A percentile compares a stretch with the other conserved stretches of the same genome.
Conservation (phyloP, 2,329 filamentous ascomycete genomes). For the Alternaria viburni region DNA sequence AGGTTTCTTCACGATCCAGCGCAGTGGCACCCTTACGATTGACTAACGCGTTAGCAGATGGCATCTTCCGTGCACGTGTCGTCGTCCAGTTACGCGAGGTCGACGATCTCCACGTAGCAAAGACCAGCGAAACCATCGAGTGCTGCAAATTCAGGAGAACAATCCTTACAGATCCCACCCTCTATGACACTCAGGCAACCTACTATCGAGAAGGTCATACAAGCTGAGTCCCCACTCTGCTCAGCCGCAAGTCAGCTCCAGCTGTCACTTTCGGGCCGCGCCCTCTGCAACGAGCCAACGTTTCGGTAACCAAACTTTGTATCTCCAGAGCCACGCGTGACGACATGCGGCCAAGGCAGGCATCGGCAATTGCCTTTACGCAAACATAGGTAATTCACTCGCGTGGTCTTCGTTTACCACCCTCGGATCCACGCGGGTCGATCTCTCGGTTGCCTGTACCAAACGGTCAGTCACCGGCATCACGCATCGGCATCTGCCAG, state of each 20-base stretch:
- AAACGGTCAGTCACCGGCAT: constrained; percentile 9
- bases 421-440: not conserved
- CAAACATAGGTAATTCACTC: not conserved
- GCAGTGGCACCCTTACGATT: not conserved
- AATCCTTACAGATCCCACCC: not conserved
- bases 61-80: not conserved
- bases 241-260: not conserved
- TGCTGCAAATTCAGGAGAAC: not conserved
- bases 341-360: not conserved
- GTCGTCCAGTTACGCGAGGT: not conserved
- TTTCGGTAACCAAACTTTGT: constrained; percentile 3
- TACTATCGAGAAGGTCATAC: not conserved
- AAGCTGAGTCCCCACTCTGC: not conserved
- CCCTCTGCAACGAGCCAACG: not conserved
- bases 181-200: not conserved
- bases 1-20: not conserved
- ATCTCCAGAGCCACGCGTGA: not conserved
- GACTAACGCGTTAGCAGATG: not conserved
- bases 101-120: not conserved
- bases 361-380: not conserved
- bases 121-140: not conserved
- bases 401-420: not conserved
- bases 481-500: constrained; percentile 1
- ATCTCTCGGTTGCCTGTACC: constrained; percentile 1
- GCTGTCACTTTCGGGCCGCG: not conserved